Base-by-base conservation (phyloP, 371 early-diverging fungal genomes). In the Mucor circinelloides region DNA sequence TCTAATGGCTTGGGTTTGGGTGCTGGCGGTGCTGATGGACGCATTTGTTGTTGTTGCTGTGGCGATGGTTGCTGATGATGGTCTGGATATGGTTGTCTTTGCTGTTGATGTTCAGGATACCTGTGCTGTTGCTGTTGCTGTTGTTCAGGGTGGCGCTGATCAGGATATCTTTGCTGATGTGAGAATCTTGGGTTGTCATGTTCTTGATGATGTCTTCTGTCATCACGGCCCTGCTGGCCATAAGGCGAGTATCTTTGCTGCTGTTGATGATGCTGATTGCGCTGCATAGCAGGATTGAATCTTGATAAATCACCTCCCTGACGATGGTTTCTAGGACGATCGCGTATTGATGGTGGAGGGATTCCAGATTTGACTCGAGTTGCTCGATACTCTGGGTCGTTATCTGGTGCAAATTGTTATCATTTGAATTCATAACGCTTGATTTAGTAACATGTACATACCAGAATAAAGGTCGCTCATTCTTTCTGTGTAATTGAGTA, bases 361-460 rank as follows among this genome's bases (percentile, higher is more conserved):
- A 89, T 84, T 3, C 83, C 84, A 8, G 90, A 89, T 46, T 69
- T 64, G 12, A 90, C 66, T 9, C 77, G 84, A 6, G 91, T 89
- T 21, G 75, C 69, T 10, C 79, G 73, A 71, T 85, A 92, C 13
- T 82, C 86, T 8, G 89, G 88, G 72, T 91, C 91, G 54, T 65
- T 70, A 34, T 85, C 88, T 82, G 38, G 4, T 40, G 40, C 1
- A 40, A 5, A 40, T 3, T 27, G 7, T 50, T 30, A 34, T 42
- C 42, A 0, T 25, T n/a, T 42, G 2, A 31, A 30, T 25, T 40
- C 7, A 12, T 2, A 12, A 15, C 2, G 42, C 3, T n/a, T 13
- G 5, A 13, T 19, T 15, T 2, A 10, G 27, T 13, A 17, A 17
- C 12, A 28, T n/a, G 13, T n/a, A 54, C 40, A 36, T 66, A 66